A percentile compares a stretch with the other conserved stretches of the same genome.
Evolutionary conservation across 179 eudicot species (phyloP).

Genomic region (Camellia oleifera): DNA sequence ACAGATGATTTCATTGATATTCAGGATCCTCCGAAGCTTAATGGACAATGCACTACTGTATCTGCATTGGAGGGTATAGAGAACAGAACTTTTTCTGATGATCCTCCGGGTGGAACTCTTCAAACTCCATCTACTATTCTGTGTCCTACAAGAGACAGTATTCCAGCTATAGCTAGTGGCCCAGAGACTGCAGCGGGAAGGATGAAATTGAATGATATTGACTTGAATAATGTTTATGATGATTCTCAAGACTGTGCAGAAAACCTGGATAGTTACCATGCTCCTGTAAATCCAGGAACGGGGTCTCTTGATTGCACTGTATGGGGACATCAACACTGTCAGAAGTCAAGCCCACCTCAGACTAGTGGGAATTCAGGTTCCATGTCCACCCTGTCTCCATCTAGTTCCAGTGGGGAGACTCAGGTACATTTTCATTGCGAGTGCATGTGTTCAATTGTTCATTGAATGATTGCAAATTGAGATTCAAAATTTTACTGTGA

Average conservation of each 20-base stretch:
- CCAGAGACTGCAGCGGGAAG: constrained; percentile 28
- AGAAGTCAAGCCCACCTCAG: constrained; percentile 72
- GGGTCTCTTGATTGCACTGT: constrained; percentile 28
- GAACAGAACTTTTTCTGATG: constrained; percentile 22
- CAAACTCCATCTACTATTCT: constrained; percentile 30
- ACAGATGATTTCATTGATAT: constrained; percentile 16
- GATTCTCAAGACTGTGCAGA: constrained; percentile 58
- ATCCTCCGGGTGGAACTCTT: constrained; percentile 22
- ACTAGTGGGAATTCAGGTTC: constrained; percentile 75
- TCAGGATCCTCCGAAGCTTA: constrained; percentile 41
- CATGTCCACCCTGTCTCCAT: constrained; percentile 58
- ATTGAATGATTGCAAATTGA: constrained; percentile 5
- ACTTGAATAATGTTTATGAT: constrained; percentile 67
- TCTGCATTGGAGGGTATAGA: constrained; percentile 26
- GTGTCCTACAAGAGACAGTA: constrained; percentile 27
- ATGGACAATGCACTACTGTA: constrained; percentile 27
- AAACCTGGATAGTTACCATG: constrained; percentile 30
- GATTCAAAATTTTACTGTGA: not conserved
- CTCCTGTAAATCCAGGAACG: constrained; percentile 20
- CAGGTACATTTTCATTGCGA: constrained; percentile 48
- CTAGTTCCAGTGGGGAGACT: constrained; percentile 78
- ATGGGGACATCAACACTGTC: constrained; percentile 44
- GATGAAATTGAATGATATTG: constrained; percentile 45
- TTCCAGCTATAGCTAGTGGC: constrained; percentile 28
- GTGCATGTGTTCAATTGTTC: constrained; percentile 5